phyloP scores from a whole-genome alignment of 2,329 filamentous ascomycete genomes.

The Pestalotiopsis sp. region DNA sequence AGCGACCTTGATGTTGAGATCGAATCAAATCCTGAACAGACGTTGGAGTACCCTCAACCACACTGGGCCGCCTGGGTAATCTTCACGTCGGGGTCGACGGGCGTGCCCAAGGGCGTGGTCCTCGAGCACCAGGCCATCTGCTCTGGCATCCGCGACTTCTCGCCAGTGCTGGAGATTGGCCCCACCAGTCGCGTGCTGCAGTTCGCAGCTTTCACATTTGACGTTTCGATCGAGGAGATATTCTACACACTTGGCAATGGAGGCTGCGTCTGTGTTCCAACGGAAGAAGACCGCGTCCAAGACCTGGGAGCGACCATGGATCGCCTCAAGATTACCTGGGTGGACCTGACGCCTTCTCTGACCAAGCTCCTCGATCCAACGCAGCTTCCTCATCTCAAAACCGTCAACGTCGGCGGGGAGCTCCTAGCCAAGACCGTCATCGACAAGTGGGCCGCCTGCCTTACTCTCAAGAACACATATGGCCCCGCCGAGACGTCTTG shows the following conservation, averaged over 20 bases:
- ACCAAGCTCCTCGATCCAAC: background rate
- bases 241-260: background rate
- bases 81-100: slow-evolving; percentile 68
- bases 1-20: background rate
- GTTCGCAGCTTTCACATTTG: background rate
- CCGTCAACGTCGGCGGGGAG: background rate
- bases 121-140: slow-evolving; percentile 25
- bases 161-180: too few relatives aligned
- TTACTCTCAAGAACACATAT: background rate
- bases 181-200: too few relatives aligned
- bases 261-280: background rate
- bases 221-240: background rate
- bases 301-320: background rate
- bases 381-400: background rate
- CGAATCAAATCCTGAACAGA: background rate
- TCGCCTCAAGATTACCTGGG: background rate
- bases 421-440: background rate
- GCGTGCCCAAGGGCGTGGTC: slow-evolving; percentile 65
- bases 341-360: background rate
- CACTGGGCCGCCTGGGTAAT: slow-evolving; percentile 52
- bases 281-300: background rate
- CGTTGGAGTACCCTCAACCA: background rate
- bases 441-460: background rate
- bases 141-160: background rate
- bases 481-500: background rate